A percentile compares a stretch with the other conserved stretches of the same genome.
Conservation (phyloP, 345 rosid species). For the Brassica incana region DNA sequence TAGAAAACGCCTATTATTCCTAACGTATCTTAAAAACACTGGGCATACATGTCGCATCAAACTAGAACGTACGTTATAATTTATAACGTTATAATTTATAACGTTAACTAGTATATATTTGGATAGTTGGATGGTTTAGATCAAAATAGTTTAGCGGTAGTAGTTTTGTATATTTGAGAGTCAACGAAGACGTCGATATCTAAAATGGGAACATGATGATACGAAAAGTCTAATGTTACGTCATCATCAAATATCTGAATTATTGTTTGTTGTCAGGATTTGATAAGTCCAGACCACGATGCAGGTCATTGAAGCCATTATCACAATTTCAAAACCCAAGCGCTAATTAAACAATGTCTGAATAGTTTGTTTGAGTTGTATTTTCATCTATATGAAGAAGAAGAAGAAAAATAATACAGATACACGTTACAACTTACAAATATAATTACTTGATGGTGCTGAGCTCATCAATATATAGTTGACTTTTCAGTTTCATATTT, state of each 20-base stretch:
- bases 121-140: neutral
- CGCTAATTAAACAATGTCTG: constrained; percentile 9
- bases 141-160: neutral
- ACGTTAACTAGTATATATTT: neutral
- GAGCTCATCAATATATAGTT: constrained; percentile 26
- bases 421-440: neutral
- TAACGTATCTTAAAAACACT: neutral
- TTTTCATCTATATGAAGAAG: neutral
- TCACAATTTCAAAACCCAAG: constrained; percentile 19
- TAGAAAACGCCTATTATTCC: neutral
- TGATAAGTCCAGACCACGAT: constrained; percentile 23
- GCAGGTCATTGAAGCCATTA: constrained; percentile 21
- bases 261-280: constrained; percentile 25
- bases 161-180: constrained; percentile 5
- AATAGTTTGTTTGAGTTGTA: constrained; percentile 12
- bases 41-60: neutral
- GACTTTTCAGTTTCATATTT: constrained; percentile 22
- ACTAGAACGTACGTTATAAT: neutral
- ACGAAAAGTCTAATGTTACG: constrained; percentile 26
- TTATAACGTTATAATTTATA: neutral
- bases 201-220: neutral
- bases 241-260: constrained; percentile 33
- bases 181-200: constrained; percentile 32
- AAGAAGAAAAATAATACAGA: neutral
- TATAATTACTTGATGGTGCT: neutral